Evolutionary conservation across 139 green algal species (phyloP).

Genomic region (Pseudopediastrum boryanum): DNA sequence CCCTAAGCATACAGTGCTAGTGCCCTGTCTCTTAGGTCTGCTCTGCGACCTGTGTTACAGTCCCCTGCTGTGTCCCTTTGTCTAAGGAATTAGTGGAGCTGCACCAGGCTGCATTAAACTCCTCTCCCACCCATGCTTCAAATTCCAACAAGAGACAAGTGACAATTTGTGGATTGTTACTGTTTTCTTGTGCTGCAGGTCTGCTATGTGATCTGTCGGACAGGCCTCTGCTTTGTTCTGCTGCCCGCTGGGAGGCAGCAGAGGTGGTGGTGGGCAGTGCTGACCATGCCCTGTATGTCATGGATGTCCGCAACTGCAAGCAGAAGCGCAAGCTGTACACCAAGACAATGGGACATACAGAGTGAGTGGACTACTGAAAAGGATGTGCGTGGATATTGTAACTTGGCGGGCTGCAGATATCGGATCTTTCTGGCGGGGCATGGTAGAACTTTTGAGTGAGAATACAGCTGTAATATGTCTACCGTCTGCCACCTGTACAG

Average conservation of each 20-base stretch:
- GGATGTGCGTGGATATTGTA: background rate
- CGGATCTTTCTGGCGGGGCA: too few relatives aligned
- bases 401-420: background rate
- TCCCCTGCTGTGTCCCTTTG: background rate
- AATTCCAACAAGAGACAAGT: background rate
- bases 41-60: background rate
- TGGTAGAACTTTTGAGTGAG: too few relatives aligned
- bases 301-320: conserved; percentile 54
- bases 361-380: conserved; percentile 57
- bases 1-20: background rate
- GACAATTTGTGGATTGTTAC: background rate
- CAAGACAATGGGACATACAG: conserved; percentile 73
- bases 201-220: conserved; percentile 57
- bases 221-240: conserved; percentile 62
- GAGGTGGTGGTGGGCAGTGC: conserved; percentile 68
- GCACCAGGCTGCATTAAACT: background rate
- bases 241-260: conserved; percentile 48
- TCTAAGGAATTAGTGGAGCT: background rate
- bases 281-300: conserved; percentile 81
- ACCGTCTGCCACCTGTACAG: background rate
- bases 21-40: background rate
- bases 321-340: conserved; percentile 70
- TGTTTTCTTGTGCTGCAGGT: conserved; percentile 40
- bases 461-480: background rate
- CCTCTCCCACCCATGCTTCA: background rate